Evolutionary conservation across 1,284 basidiomycete species (phyloP), one percentile per base, ranked within the genome.

Genomic region (Entoloma clypeatum): DNA sequence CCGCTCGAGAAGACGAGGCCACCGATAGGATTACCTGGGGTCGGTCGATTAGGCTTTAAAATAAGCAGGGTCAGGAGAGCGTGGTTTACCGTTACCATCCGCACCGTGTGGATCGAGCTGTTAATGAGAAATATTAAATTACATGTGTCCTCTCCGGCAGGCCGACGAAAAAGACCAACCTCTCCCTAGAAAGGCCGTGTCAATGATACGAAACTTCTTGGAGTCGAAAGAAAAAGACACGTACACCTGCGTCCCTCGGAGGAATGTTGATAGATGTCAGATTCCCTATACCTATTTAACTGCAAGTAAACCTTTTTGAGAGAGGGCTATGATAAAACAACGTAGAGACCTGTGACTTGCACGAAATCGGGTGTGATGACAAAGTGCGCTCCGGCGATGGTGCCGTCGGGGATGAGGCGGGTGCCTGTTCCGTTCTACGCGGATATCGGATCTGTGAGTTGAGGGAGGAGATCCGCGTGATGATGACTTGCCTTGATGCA

Each of bases 381-480:
- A 57, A 81, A 74, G 58, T 87, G 86, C n/a, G 80, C 87, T 39
- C 80, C 79, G 13, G 65, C 69, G 56, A 92, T 77, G 11, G 85
- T 67, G 14, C 84, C 87, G 44, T 80, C 72, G 14, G 88, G 89
- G 50, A 92, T 88, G 46, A 88, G 60, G 31, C 83, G 79, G 4
- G 81, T 79, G 16, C 83, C 84, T 42, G 77, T 76, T 25, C 77
- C 77, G 45, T 65, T 60, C 76, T 68, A 58, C 19, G 57, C 24
- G 17, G 21, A 18, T 11, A 17, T 36, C 27, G 33, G 13, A 21
- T n/a, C n/a, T n/a, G n/a, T n/a, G n/a, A n/a, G 16, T 19, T 37
- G 36, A 13, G 24, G 23, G 23, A 35, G 33, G 31, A 22, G 28
- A 19, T 41, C 32, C 34, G 37, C 29, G 14, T 36, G 34, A 34